Percentiles rank a stretch among this genome's conserved stretches.
These are phyloP conservation scores for Chytriomyces confervae DNA, from an alignment of 192 early-diverging fungal genomes.

Conservation along the genomic window DNA sequence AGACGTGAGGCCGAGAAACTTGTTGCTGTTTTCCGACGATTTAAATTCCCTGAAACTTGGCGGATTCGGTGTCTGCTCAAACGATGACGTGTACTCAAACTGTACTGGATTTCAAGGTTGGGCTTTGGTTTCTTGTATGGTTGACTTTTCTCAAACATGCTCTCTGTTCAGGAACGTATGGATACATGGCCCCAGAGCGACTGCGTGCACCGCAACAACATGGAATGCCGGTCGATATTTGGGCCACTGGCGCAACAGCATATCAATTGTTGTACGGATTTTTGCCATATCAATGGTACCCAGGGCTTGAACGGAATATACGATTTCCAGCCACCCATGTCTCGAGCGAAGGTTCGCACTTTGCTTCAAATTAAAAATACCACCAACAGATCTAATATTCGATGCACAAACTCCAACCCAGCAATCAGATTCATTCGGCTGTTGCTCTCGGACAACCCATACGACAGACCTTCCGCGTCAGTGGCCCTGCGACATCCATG, in stretches of 20 bases:
- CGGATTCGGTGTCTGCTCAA: slow-evolving; percentile 22
- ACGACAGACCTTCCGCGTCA: slow-evolving; percentile 18
- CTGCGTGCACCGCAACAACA: too few relatives aligned
- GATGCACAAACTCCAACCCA: background rate
- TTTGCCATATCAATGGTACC: too few relatives aligned
- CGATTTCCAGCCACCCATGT: slow-evolving; percentile 10
- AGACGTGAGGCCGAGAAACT: slow-evolving; percentile 26
- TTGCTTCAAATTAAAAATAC: too few relatives aligned
- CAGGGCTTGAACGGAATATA: slow-evolving; percentile 25
- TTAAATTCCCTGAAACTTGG: slow-evolving; percentile 14
- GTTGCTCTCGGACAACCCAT: slow-evolving; percentile 1
- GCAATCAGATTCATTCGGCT: slow-evolving; percentile 11
- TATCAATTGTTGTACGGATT: too few relatives aligned
- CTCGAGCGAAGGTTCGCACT: slow-evolving; percentile 18
- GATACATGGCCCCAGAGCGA: too few relatives aligned
- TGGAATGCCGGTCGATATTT: too few relatives aligned
- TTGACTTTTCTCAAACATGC: too few relatives aligned
- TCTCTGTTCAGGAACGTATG: too few relatives aligned
- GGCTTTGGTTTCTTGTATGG: too few relatives aligned
- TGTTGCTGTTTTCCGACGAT: slow-evolving; percentile 17
- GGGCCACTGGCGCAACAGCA: too few relatives aligned
- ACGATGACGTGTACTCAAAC: slow-evolving; percentile 1
- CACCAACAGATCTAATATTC: too few relatives aligned
- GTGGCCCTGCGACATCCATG: slow-evolving; percentile 24
- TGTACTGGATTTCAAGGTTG: too few relatives aligned